Percentiles rank a stretch among this genome's conserved stretches.
Conservation (phyloP, 805 yeast species). For the Candida germanica region DNA sequence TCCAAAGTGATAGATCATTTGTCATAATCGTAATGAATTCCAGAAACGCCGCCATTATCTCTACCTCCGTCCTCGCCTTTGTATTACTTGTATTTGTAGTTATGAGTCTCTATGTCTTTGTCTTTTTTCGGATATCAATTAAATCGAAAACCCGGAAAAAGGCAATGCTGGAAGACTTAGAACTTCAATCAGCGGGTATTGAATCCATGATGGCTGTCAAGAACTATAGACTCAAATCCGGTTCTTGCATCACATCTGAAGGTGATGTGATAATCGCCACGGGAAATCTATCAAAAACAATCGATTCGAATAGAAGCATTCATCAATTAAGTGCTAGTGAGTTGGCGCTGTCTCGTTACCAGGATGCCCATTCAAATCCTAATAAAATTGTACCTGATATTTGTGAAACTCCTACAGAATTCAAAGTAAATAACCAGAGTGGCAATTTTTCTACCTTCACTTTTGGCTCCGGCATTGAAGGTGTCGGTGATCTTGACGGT, state of each 20-base stretch:
- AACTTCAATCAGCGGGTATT: background rate
- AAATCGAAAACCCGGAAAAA: too few relatives aligned
- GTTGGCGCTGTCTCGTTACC: background rate
- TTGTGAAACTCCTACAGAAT: conserved; percentile 3
- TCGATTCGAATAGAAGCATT: background rate
- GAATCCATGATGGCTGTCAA: conserved; percentile 1
- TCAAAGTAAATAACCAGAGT: conserved; percentile 4
- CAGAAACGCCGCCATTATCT: too few relatives aligned
- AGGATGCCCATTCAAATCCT: conserved; percentile 2
- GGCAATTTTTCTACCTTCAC: conserved; percentile 16
- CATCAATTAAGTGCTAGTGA: background rate
- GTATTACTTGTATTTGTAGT: too few relatives aligned
- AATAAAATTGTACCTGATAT: background rate
- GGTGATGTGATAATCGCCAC: conserved; percentile 5
- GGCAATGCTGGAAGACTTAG: too few relatives aligned
- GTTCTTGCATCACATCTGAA: background rate
- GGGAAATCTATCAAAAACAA: background rate
- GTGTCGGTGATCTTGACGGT: background rate
- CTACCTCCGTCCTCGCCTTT: too few relatives aligned
- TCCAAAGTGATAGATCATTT: too few relatives aligned
- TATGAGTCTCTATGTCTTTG: too few relatives aligned
- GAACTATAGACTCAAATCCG: background rate
- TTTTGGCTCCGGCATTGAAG: too few relatives aligned
- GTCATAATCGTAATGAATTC: too few relatives aligned
- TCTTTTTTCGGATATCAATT: too few relatives aligned